These are phyloP conservation scores for Cymbopogon citratus DNA, from an alignment of 176 grass and related monocot species.

Conservation along the genomic window DNA sequence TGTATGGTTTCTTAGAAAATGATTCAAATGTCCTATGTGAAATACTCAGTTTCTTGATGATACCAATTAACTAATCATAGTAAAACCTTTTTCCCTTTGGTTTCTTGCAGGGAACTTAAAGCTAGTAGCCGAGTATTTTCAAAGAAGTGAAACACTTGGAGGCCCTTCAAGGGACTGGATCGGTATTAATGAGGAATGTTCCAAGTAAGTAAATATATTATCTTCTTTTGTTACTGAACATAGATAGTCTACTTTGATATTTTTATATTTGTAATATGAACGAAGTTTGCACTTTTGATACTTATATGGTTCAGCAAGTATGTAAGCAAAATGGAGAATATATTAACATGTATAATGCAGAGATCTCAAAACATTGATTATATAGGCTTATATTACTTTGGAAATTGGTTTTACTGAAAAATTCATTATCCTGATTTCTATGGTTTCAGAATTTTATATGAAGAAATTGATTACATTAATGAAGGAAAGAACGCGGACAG, in stretches of 20 bases:
- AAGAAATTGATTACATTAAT: conserved; percentile 99
- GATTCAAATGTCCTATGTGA: not conserved
- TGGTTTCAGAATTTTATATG: conserved; percentile 83
- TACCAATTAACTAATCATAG: not conserved
- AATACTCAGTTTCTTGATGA: not conserved
- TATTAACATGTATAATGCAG: not conserved
- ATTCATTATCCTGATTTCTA: conserved; percentile 2
- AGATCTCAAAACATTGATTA: conserved; percentile 10
- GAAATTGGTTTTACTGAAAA: conserved; percentile 1
- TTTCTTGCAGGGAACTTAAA: conserved; percentile 68
- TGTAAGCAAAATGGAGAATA: not conserved
- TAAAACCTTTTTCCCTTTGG: not conserved
- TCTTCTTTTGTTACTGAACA: not conserved
- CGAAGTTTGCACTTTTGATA: not conserved
- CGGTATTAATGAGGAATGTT: conserved; percentile 98
- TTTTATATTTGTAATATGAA: not conserved
- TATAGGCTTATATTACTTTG: conserved; percentile 12
- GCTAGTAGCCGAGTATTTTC: conserved; percentile 86
- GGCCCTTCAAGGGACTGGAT: conserved; percentile 95
- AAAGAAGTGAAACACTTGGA: conserved; percentile 83
- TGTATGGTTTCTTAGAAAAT: not conserved
- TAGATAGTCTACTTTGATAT: conserved; percentile 6
- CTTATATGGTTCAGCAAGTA: not conserved
- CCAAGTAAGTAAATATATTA: conserved; percentile 64
- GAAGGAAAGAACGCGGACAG: conserved; percentile 98